Base-by-base conservation (phyloP, 129 eudicot species). In the Apium graveolens region DNA sequence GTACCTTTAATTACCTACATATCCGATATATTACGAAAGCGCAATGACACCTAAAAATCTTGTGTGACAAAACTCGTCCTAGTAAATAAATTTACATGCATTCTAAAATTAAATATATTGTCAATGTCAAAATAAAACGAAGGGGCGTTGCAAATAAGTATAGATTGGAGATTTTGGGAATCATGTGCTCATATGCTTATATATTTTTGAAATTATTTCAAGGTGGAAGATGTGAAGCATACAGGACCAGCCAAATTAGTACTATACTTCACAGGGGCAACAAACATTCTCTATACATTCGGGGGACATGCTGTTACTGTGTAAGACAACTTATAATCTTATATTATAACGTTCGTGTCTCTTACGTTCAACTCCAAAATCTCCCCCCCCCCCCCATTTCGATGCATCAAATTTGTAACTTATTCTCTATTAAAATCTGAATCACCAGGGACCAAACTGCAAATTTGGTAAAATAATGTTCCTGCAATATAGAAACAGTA, bases 271-370 rank as follows among this genome's bases (percentile, higher is more conserved):
- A 94, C 98, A 46, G 98, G 98, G 78, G 98, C 98, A 35, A 94
- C 98, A 84, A 94, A 94, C 93, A 89, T 94, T 86, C 98, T 94
- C 81, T 94, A 94, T 88, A 94, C 97, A 81, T 94, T 94, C 68
- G 97, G 98, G 82, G 98, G 98, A 83, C 98, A 94, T 87, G 98
- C 97, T 39, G 97, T 94, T 65, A 94, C 97, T 77, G 98, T 94
- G 98, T 94, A 91, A 94, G 98, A 85, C 94, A 86, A 65, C 78
- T 32, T 57, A 24, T 65, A 76, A 78, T 84, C 74, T 46, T 89
- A 66, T 84, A 62, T 73, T 51, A 46, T 73, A 70, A 38, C 68
- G 86, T 26, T 73, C 77, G 77, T 44, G 77, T 73, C 73, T 43
- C n/a, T 34, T 60, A 72, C 68, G 42, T 51, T 26, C 78, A 81